Evolutionary conservation across 129 eudicot genomes (phyloP).

Genomic region (Arctium minus): DNA sequence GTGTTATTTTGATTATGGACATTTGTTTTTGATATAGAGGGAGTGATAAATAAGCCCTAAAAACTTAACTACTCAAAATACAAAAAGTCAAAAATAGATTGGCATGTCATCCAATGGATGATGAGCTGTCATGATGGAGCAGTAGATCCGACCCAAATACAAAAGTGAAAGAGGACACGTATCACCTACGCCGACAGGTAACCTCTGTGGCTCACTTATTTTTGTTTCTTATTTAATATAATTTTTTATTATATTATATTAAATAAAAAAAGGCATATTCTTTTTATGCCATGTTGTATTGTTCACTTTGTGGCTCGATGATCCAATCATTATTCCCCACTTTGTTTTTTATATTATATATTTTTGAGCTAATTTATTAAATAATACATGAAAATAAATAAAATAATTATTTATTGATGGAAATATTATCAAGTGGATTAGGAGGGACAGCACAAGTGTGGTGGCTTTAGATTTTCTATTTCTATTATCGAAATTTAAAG

Average conservation of each 20-base stretch:
- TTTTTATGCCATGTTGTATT: conserved; percentile 18
- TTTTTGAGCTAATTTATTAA: background rate
- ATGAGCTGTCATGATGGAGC: conserved; percentile 30
- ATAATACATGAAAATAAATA: background rate
- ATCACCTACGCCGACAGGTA: conserved; percentile 21
- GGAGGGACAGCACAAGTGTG: conserved; percentile 20
- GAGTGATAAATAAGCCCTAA: no score
- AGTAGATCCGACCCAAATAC: conserved; percentile 5
- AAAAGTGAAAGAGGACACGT: conserved; percentile 27
- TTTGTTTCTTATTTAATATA: background rate
- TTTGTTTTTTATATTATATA: background rate
- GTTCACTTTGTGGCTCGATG: conserved; percentile 20
- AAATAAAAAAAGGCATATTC: conserved; percentile 12
- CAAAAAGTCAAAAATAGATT: no score
- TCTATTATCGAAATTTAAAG: background rate
- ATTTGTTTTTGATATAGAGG: no score
- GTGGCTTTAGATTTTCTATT: conserved; percentile 28
- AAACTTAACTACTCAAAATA: no score
- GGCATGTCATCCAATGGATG: background rate
- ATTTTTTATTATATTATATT: background rate
- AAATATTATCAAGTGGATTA: conserved; percentile 15
- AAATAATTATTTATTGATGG: background rate
- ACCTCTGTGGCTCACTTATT: conserved; percentile 12
- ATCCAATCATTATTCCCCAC: background rate
- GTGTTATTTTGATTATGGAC: no score